Evolutionary conservation across 1,139 yeast genomes (phyloP).

Genomic region (Nakaseomyces bracarensis): DNA sequence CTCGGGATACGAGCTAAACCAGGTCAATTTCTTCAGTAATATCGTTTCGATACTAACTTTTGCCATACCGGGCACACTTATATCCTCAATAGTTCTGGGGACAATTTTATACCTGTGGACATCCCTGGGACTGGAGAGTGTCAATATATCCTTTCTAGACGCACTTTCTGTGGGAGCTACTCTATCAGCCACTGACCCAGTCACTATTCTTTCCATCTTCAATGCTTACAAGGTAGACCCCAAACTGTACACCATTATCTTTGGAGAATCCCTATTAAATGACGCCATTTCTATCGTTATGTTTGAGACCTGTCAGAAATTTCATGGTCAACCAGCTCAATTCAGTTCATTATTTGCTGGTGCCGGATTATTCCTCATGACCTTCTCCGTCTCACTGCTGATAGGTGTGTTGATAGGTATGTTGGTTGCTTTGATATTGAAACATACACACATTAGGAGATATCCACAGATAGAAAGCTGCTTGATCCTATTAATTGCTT

Average conservation of each 20-base stretch:
- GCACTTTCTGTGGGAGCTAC: constrained; percentile 98
- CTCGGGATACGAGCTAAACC: constrained; percentile 94
- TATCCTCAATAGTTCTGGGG: constrained; percentile 85
- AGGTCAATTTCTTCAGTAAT: constrained; percentile 87
- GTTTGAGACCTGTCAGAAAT: constrained; percentile 97
- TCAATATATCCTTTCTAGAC: constrained; percentile 84
- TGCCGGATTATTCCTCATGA: constrained; percentile 85
- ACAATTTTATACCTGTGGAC: constrained; percentile 84
- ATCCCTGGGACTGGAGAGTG: constrained; percentile 79
- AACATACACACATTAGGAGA: constrained; percentile 87
- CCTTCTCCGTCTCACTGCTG: constrained; percentile 84
- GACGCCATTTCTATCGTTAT: constrained; percentile 98
- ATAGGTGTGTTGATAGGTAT: constrained; percentile 88
- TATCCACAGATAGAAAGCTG: constrained; percentile 97
- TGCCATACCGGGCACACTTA: constrained; percentile 95
- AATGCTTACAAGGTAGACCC: constrained; percentile 98
- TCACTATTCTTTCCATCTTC: constrained; percentile 90
- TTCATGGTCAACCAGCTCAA: constrained; percentile 76
- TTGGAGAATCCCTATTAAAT: constrained; percentile 89
- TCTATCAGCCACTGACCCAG: constrained; percentile 96
- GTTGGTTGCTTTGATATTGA: constrained; percentile 77
- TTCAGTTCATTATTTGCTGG: constrained; percentile 84
- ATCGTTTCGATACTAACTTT: constrained; percentile 85
- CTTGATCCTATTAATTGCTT: constrained; percentile 79
- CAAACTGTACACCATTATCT: constrained; percentile 87